Evolutionary conservation across 148 eudicot species (phyloP), one percentile per base, ranked within the genome.

Genomic region (Heliamphora exappendiculata): DNA sequence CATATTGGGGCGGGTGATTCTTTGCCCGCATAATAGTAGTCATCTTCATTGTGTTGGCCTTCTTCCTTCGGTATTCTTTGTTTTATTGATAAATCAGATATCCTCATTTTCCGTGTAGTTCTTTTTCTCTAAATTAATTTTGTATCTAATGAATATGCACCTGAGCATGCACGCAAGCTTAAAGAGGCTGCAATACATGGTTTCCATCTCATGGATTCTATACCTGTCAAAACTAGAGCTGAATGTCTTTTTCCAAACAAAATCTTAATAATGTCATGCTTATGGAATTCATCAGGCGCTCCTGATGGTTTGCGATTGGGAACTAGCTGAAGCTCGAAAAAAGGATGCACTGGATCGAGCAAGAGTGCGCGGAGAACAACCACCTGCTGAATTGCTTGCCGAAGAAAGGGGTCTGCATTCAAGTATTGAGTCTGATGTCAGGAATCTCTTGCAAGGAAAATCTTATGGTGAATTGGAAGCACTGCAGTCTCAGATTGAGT

Each of bases 321-420:
- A 95, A 79, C 78, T 95, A 75, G 87, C 88, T 67, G 99, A 91
- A 89, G 91, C 87, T 55, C 89, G 90, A 75, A 91, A 87, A 80
- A 93, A 85, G 81, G 99, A 95, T 74, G 86, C 91, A 49, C 74
- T 87, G 57, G 97, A 89, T 72, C 91, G 94, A 68, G 97, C 97
- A 70, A 84, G 90, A 84, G 93, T 92, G 78, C 91, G 97, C 79
- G 97, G 97, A 71, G 97, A 92, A 87, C 89, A 83, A 58, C 92
- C 93, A 67, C 89, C 97, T 69, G 85, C 91, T 44, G 97, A 92
- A 83, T 82, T 90, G 70, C 91, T 90, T 78, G 93, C 91, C 64
- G 94, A 93, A 87, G 98, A 93, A 75, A 90, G 99, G 82, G 99
- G 99, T 63, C 68, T 95, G 82, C 99, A 95, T 81, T 83, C 94